Conservation (phyloP, 1,139 yeast genomes). For the Yamadazyma pseudoaaseri region DNA sequence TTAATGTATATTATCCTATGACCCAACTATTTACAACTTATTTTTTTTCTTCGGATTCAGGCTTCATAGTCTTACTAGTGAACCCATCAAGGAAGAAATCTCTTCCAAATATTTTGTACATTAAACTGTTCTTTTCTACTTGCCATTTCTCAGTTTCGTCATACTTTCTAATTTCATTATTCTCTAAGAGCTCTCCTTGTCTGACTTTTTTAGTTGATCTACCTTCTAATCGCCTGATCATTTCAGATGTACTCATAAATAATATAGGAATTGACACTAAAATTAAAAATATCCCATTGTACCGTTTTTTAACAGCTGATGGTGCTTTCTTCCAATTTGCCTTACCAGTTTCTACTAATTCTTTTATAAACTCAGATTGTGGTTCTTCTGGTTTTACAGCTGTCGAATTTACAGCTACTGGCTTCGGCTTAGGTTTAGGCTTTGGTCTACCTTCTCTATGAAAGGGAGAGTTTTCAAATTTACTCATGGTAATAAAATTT, state of each 20-base stretch:
- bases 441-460: slow-evolving; percentile 27
- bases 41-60: slow-evolving; percentile 5
- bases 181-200: slow-evolving; percentile 41
- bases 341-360: slow-evolving; percentile 38
- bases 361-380: slow-evolving; percentile 33
- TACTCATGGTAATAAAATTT: slow-evolving; percentile 6
- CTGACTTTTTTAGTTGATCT: slow-evolving; percentile 41
- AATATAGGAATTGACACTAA: slow-evolving; percentile 41
- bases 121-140: slow-evolving; percentile 35
- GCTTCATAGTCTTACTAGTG: slow-evolving; percentile 41
- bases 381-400: slow-evolving; percentile 12
- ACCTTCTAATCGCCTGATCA: slow-evolving; percentile 41
- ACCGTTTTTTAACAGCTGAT: slow-evolving; percentile 34
- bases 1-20: slow-evolving; percentile 4
- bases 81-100: slow-evolving; percentile 48
- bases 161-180: slow-evolving; percentile 32
- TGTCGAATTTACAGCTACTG: slow-evolving; percentile 15
- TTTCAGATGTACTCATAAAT: slow-evolving; percentile 33
- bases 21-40: slow-evolving; percentile 5
- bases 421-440: slow-evolving; percentile 9
- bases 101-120: slow-evolving; percentile 41
- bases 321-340: slow-evolving; percentile 51
- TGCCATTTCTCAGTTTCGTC: slow-evolving; percentile 43
- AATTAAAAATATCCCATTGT: slow-evolving; percentile 40
- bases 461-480: slow-evolving; percentile 27